Conservation (phyloP, 768 basidiomycete genomes). For the Cantharellus cinnabarinus region DNA sequence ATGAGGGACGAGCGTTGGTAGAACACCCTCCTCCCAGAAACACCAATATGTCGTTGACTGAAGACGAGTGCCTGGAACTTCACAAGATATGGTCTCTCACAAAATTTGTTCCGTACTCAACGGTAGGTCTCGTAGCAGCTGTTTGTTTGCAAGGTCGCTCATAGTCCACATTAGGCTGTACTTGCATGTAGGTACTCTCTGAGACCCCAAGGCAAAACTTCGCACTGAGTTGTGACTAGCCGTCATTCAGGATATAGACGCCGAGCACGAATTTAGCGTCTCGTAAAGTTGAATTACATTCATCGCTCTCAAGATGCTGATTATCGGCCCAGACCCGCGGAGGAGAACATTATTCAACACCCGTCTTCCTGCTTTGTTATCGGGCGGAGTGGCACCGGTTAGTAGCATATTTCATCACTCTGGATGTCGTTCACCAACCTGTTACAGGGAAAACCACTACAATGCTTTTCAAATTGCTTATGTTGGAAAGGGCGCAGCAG, state of each 20-base stretch:
- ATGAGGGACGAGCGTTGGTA: not conserved
- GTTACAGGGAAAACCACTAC: conserved; percentile 7
- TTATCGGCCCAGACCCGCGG: not conserved
- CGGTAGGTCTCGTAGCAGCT: not conserved
- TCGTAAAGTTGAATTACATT: conserved; percentile 3
- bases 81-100: not conserved
- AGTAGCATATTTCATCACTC: not conserved
- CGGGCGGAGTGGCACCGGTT: conserved; percentile 8
- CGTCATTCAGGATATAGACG: conserved; percentile 1
- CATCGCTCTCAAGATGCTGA: not conserved
- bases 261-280: conserved; percentile 1
- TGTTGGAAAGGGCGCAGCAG: conserved; percentile 1
- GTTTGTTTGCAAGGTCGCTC: not conserved
- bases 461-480: conserved; percentile 6
- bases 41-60: not conserved
- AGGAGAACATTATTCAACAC: conserved; percentile 5
- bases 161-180: not conserved
- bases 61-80: conserved; percentile 1
- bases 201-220: not conserved
- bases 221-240: not conserved
- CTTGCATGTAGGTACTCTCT: not conserved
- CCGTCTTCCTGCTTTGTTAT: conserved; percentile 8
- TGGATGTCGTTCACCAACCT: not conserved
- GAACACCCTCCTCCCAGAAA: not conserved
- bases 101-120: not conserved